Conservation (phyloP, 768 basidiomycete species). For the Mycena maculata region DNA sequence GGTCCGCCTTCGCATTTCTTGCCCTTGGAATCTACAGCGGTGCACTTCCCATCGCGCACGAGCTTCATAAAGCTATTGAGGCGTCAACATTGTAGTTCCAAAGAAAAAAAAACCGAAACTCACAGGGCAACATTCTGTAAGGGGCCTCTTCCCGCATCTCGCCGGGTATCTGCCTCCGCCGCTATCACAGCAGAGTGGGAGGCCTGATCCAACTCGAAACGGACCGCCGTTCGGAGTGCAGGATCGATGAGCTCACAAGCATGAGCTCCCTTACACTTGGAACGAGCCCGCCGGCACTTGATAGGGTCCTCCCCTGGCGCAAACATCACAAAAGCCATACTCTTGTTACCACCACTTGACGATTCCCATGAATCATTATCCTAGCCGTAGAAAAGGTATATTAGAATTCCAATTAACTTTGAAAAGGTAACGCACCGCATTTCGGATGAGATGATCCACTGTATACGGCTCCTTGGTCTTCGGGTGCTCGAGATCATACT, state of each 20-base stretch:
- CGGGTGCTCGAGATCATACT: background rate
- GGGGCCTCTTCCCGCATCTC: background rate
- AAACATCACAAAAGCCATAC: background rate
- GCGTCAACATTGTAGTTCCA: background rate
- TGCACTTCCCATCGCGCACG: background rate
- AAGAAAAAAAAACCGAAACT: background rate
- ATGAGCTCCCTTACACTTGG: background rate
- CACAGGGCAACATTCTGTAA: background rate
- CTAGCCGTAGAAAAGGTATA: background rate
- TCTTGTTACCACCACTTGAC: background rate
- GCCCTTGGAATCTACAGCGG: background rate
- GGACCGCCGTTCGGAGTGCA: background rate
- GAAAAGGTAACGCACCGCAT: background rate
- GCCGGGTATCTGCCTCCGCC: background rate
- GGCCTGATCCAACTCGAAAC: background rate
- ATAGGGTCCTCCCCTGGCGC: background rate
- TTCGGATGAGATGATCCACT: background rate
- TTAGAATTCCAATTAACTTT: too few species aligned
- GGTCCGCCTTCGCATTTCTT: background rate
- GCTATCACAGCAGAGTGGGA: background rate
- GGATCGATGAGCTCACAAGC: background rate
- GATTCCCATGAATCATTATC: constrained; percentile 19
- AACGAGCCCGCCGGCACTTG: background rate
- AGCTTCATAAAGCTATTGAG: background rate
- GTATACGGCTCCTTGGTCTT: background rate